Evolutionary conservation across 768 basidiomycete genomes (phyloP), one percentile per base, ranked within the genome.

Genomic region (Boletellus sp.): DNA sequence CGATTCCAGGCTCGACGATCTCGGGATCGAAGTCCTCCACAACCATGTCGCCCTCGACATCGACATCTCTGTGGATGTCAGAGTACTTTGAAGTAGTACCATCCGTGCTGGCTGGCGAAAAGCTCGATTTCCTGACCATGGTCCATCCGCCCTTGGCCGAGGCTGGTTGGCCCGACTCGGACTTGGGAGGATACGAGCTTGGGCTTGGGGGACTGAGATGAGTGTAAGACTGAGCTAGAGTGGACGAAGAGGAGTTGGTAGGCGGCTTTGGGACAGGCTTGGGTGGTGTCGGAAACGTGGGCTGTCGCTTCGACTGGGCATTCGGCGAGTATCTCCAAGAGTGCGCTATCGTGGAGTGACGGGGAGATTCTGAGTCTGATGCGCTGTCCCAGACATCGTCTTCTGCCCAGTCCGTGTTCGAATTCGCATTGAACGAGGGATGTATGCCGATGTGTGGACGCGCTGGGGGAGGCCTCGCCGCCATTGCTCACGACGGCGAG

Each of bases 381-480:
- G 78, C 76, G 59, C 84, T 86, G 70, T 91, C 89, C 89, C 89
- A 92, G 40, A 81, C 87, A 64, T 92, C 89, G 62, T 91, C 89
- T 64, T 90, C 88, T n/a, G 72, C 85, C 85, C 87, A 86, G 46
- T 89, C 86, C 43, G 69, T 67, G 50, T 69, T 78, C 57, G 70
- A 75, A 45, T 53, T 77, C 50, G 76, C 74, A 67, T 59, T 70
- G 69, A 64, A 65, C 28, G 58, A 66, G 6, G 84, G 73, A 52
- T 80, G 76, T 37, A 88, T 71, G 37, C 78, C 85, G 53, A 85
- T 79, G 70, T 88, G 86, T 39, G 86, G 87, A 42, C 85, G 77
- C 42, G 86, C 76, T 58, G 87, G 85, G 40, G 86, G 86, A 23
- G 87, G 78, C 58, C 83, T 77, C 52, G 84, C 75, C 67, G 70